phyloP scores from a whole-genome alignment of 129 eudicot genomes.

The Flaveria ramosissima region DNA sequence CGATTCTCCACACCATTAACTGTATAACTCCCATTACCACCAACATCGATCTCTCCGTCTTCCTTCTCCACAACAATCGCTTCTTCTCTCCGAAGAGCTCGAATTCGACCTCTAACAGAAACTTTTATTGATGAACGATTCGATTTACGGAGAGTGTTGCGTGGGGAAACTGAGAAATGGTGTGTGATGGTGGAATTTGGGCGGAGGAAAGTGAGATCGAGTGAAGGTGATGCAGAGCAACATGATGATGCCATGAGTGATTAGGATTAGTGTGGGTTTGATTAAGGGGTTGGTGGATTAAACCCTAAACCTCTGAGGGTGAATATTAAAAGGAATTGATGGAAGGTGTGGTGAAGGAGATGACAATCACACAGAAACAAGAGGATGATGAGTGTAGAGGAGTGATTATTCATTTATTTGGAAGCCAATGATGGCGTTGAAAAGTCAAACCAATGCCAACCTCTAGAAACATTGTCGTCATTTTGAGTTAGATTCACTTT shows the following conservation, averaged over 20 bases:
- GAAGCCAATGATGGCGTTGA: conserved; percentile 24
- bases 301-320: conserved; percentile 32
- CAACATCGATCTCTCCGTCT: conserved; percentile 39
- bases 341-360: conserved; percentile 30
- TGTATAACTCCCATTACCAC: conserved; percentile 44
- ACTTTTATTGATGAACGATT: conserved; percentile 3
- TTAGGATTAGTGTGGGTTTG: background rate
- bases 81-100: conserved; percentile 51
- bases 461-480: conserved; percentile 17
- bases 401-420: conserved; percentile 35
- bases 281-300: background rate
- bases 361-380: conserved; percentile 45
- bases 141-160: background rate
- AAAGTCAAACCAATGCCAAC: conserved; percentile 29
- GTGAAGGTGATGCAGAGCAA: conserved; percentile 28
- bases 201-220: conserved; percentile 46
- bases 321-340: conserved; percentile 8
- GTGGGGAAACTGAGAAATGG: conserved; percentile 33
- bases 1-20: conserved; percentile 37
- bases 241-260: conserved; percentile 36
- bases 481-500: too few species aligned
- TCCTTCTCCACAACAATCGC: conserved; percentile 50
- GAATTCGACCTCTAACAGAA: conserved; percentile 34
- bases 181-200: conserved; percentile 32
- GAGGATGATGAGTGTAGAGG: conserved; percentile 15